Conservation (phyloP, 2,329 filamentous ascomycete genomes). For the Penicillium italicum region DNA sequence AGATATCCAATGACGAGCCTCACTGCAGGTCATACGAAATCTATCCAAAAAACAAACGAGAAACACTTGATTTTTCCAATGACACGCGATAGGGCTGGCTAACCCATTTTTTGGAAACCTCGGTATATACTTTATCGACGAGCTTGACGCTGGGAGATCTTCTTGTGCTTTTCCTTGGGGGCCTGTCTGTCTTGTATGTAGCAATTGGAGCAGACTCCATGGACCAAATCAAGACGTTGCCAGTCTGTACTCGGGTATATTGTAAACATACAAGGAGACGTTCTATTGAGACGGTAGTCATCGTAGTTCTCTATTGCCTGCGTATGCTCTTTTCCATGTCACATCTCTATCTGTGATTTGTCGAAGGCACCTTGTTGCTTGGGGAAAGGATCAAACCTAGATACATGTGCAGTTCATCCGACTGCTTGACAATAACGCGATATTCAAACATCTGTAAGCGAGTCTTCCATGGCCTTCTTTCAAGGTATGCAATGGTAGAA, state of each 20-base stretch:
- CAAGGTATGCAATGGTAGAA: background rate
- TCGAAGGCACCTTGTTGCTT: background rate
- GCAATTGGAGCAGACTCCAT: conserved; percentile 7
- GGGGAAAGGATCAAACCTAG: background rate
- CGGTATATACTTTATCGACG: conserved; percentile 9
- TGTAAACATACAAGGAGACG: background rate
- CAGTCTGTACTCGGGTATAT: background rate
- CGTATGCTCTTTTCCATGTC: background rate
- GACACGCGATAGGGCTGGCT: conserved; percentile 3
- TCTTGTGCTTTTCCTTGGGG: conserved; percentile 1
- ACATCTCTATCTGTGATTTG: background rate
- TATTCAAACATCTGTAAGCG: background rate
- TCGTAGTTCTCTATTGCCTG: background rate
- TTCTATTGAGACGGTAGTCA: background rate
- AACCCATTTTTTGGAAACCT: conserved; percentile 3
- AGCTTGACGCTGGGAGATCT: conserved; percentile 1
- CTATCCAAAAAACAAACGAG: conserved; percentile 14
- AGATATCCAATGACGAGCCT: conserved; percentile 25
- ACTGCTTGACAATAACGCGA: background rate
- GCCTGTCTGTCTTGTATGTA: conserved; percentile 12
- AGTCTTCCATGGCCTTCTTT: background rate
- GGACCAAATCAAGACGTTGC: conserved; percentile 14
- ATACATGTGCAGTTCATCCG: background rate
- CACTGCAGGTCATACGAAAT: conserved; percentile 15
- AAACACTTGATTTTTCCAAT: conserved; percentile 10